Percentiles rank a stretch among this genome's conserved stretches.
Evolutionary conservation across 495 filamentous ascomycete species (phyloP).

Genomic region (Penicillium parvum): DNA sequence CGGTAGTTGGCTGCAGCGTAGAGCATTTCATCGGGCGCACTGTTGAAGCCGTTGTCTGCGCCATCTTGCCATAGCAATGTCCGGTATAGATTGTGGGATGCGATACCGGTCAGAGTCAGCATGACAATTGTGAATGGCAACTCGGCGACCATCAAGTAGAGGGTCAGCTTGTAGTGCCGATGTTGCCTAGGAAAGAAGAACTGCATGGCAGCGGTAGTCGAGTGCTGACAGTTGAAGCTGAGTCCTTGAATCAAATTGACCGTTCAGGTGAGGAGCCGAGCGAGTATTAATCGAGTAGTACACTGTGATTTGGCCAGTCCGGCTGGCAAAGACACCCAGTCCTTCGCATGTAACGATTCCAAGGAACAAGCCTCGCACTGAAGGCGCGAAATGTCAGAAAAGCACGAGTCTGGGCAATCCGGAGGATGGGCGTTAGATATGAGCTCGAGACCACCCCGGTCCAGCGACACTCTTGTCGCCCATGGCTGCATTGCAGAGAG

Average conservation of each 20-base stretch:
- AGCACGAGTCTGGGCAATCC: conserved; percentile 17
- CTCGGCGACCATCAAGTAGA: conserved; percentile 66
- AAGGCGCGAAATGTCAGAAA: conserved; percentile 6
- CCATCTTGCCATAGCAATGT: conserved; percentile 81
- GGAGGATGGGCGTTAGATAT: conserved; percentile 29
- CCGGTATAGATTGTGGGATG: conserved; percentile 72
- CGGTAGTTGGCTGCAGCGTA: conserved; percentile 76
- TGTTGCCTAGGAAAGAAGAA: conserved; percentile 53
- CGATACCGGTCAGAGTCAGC: conserved; percentile 77
- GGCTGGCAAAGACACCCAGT: conserved; percentile 38
- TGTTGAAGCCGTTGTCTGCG: conserved; percentile 75
- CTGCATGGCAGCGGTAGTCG: conserved; percentile 21
- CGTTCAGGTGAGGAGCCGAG: conserved; percentile 5
- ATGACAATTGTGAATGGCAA: conserved; percentile 62
- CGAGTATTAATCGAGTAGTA: conserved; percentile 6
- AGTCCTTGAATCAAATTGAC: neutral
- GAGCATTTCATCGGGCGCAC: conserved; percentile 63
- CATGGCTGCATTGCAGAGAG: conserved; percentile 29
- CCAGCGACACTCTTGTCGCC: conserved; percentile 12
- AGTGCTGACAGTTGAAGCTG: neutral
- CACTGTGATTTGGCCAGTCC: conserved; percentile 34
- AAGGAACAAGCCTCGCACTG: conserved; percentile 4
- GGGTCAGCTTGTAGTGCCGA: conserved; percentile 58
- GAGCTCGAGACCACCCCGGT: conserved; percentile 16
- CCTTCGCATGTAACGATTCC: conserved; percentile 26